Base-by-base conservation (phyloP, 2,329 filamentous ascomycete genomes). In the Colletotrichum sp. region DNA sequence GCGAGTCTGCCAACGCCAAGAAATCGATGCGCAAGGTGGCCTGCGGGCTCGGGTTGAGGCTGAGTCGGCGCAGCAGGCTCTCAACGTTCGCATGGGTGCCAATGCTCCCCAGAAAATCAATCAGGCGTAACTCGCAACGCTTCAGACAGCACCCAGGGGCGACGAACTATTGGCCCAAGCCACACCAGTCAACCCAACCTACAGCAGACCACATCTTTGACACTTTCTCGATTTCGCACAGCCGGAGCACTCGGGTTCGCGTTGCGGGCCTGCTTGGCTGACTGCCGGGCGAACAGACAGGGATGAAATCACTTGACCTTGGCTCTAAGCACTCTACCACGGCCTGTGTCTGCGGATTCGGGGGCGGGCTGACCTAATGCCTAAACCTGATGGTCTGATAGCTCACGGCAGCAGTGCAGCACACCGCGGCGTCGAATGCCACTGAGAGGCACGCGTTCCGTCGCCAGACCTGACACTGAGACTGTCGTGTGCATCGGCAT, bases 211-310 rank as follows among this genome's bases (percentile, higher is more conserved):
- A 32, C 25, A 49, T 27, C 39, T 57, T 34, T 29, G 57, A 52
- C n/a, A 15, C 30, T 9, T 30, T 59, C 61, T 62, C 64, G 62
- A 34, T 44, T 32, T 52, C 49, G 73, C 57, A 64, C 70, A 73
- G 70, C 64, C 70, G 73, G 73, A 73, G 64, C 70, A 16, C 71
- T 76, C 64, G 64, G 73, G 61, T 34, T 73, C 59, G 70, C 64
- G 25, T 59, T 19, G 49, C 44, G 32, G 49, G 49, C 65, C 19
- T 36, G n/a, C 6, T 49, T 36, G 32, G 59, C 59, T 52, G 44
- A 32, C 71, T 15, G 30, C 30, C 30, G 30, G 36, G n/a, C 66
- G 36, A 59, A 49, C 25, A 19, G 25, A 55, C 57, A 73, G 25
- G 68, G 62, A 44, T 72, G 32, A 25, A 36, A n/a, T 34, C 36